Base-by-base conservation (phyloP, 1,284 basidiomycete species). In the Hymenochaete sp. region DNA sequence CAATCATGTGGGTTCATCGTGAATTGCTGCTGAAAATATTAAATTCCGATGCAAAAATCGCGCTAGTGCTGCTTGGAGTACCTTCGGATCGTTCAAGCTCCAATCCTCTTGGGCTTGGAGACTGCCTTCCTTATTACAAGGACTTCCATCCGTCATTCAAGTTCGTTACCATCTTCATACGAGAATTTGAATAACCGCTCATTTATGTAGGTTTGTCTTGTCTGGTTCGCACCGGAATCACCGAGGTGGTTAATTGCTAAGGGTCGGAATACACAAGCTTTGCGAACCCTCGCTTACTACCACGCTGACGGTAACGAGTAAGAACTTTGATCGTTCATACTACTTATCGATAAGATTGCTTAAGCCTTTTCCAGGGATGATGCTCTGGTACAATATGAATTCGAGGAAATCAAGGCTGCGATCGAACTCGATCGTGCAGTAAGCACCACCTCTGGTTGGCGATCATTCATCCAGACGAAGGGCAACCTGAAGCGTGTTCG, bases 331-430 rank as follows among this genome's bases (percentile, higher is more conserved):
- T 18, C 36, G 22, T 18, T 42, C 24, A 43, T 13, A 10, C n/a
- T 22, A 27, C 7, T 21, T 13, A 9, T 32, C 16, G 13, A 13
- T 44, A 8, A 25, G 11, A 29, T 26, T 44, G 47, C 48, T 54
- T 47, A 43, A 38, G 31, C 45, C 40, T 33, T 28, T 46, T 8
- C n/a, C 18, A 46, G 75, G 38, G 61, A 77, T 14, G 81, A 86
- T 58, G 73, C 78, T 3, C 72, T 88, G 19, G 79, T 88, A 25
- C 65, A 73, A 49, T 81, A 79, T 55, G 84, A 89, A 59, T 82
- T 75, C 54, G 68, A 79, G 52, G 84, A 87, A 65, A 89, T 89
- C 66, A 82, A 76, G 63, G 68, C 77, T n/a, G 78, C 81, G 21
- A 70, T 85, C 44, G 71, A 75, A 4, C 68, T 79, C 40, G 82